These are phyloP conservation scores for Piper betle DNA, from an alignment of 164 flowering plant genomes.

Conservation along the genomic window DNA sequence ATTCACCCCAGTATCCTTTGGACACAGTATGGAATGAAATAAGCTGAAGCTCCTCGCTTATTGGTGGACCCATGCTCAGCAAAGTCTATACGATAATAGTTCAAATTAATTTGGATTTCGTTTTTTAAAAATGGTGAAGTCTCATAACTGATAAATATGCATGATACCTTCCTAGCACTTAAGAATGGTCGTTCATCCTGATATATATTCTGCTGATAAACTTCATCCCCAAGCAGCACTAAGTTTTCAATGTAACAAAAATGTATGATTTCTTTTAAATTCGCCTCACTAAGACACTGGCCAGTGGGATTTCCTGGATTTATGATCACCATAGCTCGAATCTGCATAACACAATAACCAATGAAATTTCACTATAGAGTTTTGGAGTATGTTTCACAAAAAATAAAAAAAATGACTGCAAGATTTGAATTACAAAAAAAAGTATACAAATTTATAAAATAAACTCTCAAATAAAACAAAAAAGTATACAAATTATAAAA, in stretches of 20 bases:
- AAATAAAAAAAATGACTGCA: too few relatives aligned
- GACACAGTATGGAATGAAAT: conserved; percentile 95
- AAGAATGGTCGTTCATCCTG: conserved; percentile 92
- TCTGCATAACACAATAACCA: conserved; percentile 24
- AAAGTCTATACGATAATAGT: conserved; percentile 41
- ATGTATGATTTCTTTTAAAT: conserved; percentile 52
- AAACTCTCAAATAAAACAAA: too few relatives aligned
- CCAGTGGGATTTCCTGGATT: conserved; percentile 99
- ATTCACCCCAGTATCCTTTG: conserved; percentile 97
- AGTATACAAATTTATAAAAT: too few relatives aligned
- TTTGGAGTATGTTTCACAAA: too few relatives aligned
- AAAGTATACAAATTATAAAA: too few relatives aligned
- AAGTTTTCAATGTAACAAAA: conserved; percentile 68
- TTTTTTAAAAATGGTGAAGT: not conserved
- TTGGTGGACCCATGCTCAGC: conserved; percentile 86
- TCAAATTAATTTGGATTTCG: not conserved
- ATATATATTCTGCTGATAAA: conserved; percentile 93
- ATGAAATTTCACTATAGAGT: not conserved
- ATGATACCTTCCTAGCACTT: conserved; percentile 73
- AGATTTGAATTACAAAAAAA: too few relatives aligned
- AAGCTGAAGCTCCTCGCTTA: conserved; percentile 81
- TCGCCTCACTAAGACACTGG: conserved; percentile 84
- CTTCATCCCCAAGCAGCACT: conserved; percentile 91
- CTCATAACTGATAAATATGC: not conserved
- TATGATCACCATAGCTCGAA: conserved; percentile 96